Evolutionary conservation across 257 asterid genomes (phyloP).

Genomic region (Solanum neorickii): DNA sequence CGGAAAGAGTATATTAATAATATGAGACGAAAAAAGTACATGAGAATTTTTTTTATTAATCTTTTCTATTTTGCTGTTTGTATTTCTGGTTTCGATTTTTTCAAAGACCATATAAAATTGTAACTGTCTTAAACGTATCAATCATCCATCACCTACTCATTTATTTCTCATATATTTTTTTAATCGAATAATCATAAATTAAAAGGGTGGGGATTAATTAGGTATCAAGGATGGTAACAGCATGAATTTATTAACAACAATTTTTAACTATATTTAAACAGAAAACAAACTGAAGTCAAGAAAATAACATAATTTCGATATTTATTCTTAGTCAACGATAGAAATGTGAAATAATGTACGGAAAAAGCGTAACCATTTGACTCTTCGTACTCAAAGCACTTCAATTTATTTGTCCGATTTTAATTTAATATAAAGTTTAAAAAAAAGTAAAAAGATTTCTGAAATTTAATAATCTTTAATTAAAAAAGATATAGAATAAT

Average conservation of each 20-base stretch:
- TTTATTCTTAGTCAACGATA: neutral
- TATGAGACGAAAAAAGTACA: too few relatives aligned
- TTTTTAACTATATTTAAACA: neutral
- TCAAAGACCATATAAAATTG: neutral
- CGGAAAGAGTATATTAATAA: too few relatives aligned
- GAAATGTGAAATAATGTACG: neutral
- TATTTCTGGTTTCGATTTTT: neutral
- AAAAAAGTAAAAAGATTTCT: too few relatives aligned
- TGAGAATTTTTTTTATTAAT: too few relatives aligned
- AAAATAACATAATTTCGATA: neutral
- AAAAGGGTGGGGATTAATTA: neutral
- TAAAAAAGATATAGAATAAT: neutral
- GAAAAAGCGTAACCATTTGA: neutral
- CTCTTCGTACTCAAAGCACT: neutral
- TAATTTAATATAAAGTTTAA: neutral
- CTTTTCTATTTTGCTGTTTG: neutral
- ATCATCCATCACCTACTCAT: neutral
- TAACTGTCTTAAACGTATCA: neutral
- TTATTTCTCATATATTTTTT: neutral
- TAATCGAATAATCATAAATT: neutral
- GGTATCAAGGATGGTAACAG: neutral
- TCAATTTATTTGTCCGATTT: too few relatives aligned
- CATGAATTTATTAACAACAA: neutral
- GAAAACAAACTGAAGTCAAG: neutral
- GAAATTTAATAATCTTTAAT: too few relatives aligned